phyloP scores from a whole-genome alignment of 2,329 filamentous ascomycete genomes.

The Hansfordia pulvinata region DNA sequence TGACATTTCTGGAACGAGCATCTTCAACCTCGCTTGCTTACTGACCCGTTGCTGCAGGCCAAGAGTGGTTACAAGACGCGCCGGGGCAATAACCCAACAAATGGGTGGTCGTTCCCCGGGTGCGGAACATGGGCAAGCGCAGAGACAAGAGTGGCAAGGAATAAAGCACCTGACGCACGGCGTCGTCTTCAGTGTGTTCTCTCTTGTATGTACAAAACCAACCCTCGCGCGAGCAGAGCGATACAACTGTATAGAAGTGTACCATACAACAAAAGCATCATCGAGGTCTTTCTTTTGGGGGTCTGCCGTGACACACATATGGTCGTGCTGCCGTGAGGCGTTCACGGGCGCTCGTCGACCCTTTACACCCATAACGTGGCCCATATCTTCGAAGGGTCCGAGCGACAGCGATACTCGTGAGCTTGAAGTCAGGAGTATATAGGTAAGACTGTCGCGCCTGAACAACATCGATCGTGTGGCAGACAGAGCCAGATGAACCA shows the following conservation, averaged over 20 bases:
- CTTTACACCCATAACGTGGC: too few relatives aligned
- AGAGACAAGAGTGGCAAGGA: constrained; percentile 42
- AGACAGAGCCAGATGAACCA: too few relatives aligned
- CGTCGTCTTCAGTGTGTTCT: constrained; percentile 6
- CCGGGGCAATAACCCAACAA: constrained; percentile 82
- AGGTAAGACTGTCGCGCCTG: too few relatives aligned
- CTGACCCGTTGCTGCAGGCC: constrained; percentile 32
- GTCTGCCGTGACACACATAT: too few relatives aligned
- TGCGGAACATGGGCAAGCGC: constrained; percentile 84
- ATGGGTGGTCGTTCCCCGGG: constrained; percentile 72
- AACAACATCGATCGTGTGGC: too few relatives aligned
- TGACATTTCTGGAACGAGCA: constrained; percentile 12
- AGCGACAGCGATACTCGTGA: too few relatives aligned
- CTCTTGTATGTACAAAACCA: constrained; percentile 16
- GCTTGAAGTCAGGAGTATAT: too few relatives aligned
- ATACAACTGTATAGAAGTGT: constrained; percentile 15
- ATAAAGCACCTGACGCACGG: constrained; percentile 4
- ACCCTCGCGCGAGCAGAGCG: constrained; percentile 7
- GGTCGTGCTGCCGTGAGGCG: too few relatives aligned
- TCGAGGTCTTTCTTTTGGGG: too few relatives aligned
- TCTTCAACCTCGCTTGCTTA: constrained; percentile 1
- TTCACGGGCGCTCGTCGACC: too few relatives aligned
- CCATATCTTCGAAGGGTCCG: too few relatives aligned
- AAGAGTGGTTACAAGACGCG: constrained; percentile 90
- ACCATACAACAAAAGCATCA: constrained; percentile 10